Conservation (phyloP, 1,139 yeast species). For the Hanseniaspora sp. region DNA sequence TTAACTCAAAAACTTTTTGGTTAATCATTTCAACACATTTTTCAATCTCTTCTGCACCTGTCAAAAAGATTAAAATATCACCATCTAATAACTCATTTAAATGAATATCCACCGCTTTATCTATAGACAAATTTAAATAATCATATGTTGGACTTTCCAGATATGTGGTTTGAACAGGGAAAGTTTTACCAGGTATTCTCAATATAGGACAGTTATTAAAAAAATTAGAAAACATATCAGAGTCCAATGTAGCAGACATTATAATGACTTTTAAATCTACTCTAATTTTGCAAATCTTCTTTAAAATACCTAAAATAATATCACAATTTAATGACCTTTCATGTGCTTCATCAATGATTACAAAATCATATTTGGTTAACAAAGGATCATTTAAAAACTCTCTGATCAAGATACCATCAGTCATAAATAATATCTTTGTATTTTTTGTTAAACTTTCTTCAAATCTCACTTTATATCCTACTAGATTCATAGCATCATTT, state of each 20-base stretch:
- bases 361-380: conserved; percentile 64
- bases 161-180: conserved; percentile 72
- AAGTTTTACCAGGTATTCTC: conserved; percentile 79
- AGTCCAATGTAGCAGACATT: conserved; percentile 88
- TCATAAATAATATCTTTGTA: conserved; percentile 73
- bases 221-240: conserved; percentile 67
- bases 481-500: conserved; percentile 64
- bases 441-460: conserved; percentile 58
- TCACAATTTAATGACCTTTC: conserved; percentile 93
- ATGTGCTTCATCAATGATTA: conserved; percentile 92
- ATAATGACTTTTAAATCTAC: conserved; percentile 71
- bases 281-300: conserved; percentile 55
- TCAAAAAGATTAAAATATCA: conserved; percentile 71
- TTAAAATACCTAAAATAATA: conserved; percentile 72
- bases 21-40: conserved; percentile 68
- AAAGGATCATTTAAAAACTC: conserved; percentile 70
- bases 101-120: conserved; percentile 74
- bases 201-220: conserved; percentile 72
- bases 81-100: conserved; percentile 58
- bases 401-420: conserved; percentile 88
- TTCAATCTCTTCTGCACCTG: conserved; percentile 91
- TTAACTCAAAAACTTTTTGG: conserved; percentile 52
- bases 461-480: conserved; percentile 80
- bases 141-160: conserved; percentile 76
- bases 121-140: conserved; percentile 69